Base-by-base conservation (phyloP, 192 early-diverging fungal genomes). In the Backusella westeae region DNA sequence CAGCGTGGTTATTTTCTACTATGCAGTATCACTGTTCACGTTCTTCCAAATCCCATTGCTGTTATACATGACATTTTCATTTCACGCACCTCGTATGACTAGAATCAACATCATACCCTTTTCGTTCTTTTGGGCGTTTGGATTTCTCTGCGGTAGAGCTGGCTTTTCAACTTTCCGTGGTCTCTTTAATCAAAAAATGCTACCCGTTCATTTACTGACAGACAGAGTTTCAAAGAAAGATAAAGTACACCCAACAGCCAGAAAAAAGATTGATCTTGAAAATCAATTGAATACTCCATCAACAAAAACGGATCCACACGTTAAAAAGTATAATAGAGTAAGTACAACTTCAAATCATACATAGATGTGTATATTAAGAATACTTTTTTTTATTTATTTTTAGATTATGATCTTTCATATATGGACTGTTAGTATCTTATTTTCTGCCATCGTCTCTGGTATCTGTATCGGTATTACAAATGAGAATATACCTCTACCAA, bases 331-430 rank as follows among this genome's bases (percentile, higher is more conserved):
- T 6, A 74, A 79, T 44, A 67, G 35, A 52, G 73, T 79, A 75
- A 59, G 39, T 78, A 10, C 6, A 0, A n/a, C 63, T 32, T 32
- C 32, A 32, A 32, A 32, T 32, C 2, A 34, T 41, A 46, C 23
- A 1, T 9, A 6, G 9, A 17, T n/a, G 0, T 49, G 0, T 26
- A 21, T 23, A 21, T 75, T 12, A 0, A 29, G 32, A 3, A 15
- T 26, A 12, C 9, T 53, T 15, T 7, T 34, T n/a, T n/a, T n/a
- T n/a, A n/a, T n/a, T n/a, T n/a, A n/a, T 23, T 26, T 69, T 6
- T 12, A 76, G 76, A 63, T 59, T 34, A 77, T 71, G 76, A 36
- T 71, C 1, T 34, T 63, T 46, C 76, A 77, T 46, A 66, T 77
- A 7, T 41, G 23, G 32, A 23, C 42, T 14, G 38, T 72, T 39